Evolutionary conservation across 345 rosid genomes (phyloP), one percentile per base, ranked within the genome.

Genomic region (Arabis hirsuta): DNA sequence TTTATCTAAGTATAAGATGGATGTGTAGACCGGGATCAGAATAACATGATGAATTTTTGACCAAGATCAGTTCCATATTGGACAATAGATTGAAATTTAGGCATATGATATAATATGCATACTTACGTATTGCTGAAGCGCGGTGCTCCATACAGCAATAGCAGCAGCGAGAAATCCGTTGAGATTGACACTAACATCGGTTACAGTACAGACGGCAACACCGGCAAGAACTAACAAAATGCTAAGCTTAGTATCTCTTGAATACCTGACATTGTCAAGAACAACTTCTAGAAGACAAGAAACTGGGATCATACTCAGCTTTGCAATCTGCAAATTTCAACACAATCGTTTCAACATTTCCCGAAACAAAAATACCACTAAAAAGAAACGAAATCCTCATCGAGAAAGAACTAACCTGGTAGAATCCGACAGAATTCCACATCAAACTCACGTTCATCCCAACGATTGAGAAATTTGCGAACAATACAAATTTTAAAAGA

Each of bases 381-480:
- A 22, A 16, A 62, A n/a, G 50, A 46, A 67, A 60, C 32, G 1
- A 20, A 62, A 57, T 4, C 1, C n/a, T 9, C 6, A 27, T 9
- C 1, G 4, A 41, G 38, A 9, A 61, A 34, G 57, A 48, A 62
- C 80, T 71, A 62, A 88, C 99, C 99, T 96, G 98, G 82, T 96
- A 96, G 74, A 96, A 96, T 31, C 99, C 99, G n/a, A 96, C 99
- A n/a, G 99, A 92, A 44, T 92, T 96, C 99, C 97, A 96, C 99
- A 96, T 92, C 54, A 96, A 82, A 77, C 99, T 96, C 57, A 96
- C 94, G 53, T 96, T 96, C 99, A 96, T 96, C 69, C 99, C 98
- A 82, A 96, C 98, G 39, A 96, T 90, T 9, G 99, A 96, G 81
- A 90, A 96, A 81, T 92, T 96, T 24, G 97, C 99, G 58, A 91